Evolutionary conservation across 257 asterid genomes (phyloP), one percentile per base, ranked within the genome.

Genomic region (Forsythia viridissima): DNA sequence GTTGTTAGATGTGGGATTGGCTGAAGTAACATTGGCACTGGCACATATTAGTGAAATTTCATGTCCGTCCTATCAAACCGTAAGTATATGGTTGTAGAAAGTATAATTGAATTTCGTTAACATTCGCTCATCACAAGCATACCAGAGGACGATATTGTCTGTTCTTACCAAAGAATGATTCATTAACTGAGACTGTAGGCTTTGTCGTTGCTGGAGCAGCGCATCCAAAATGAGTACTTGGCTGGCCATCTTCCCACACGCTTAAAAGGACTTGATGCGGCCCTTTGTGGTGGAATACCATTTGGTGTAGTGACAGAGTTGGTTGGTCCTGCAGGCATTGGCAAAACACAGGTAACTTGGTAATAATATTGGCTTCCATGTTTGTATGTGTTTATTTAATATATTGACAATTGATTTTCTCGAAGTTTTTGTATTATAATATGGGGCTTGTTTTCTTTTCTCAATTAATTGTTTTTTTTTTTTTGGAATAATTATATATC

Each of bases 281-380:
- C 93, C 38, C 86, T 93, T 42, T 92, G 91, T 75, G 98, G 98
- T 46, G 98, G 98, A 81, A 86, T 93, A 81, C 98, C 97, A 57
- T 93, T 92, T 88, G 98, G 97, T 3, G 89, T 92, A 38, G 91
- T 93, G 43, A 93, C 98, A 61, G 97, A 93, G 87, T 75, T 93
- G 79, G 98, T 93, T 74, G 98, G 98, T 79, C 98, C 98, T 51
- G 92, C 98, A 13, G 98, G 98, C 77, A 90, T 93, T 57, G 98
- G 98, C 77, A 93, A 92, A 89, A 93, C 97, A 72, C 98, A 92
- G 88, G 98, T 88, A 83, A 37, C 15, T 73, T 57, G 42, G 65
- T 63, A 37, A 59, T 24, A 30, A 63, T 21, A 63, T 63, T 30
- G 70, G 40, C 39, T 21, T 63, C 70, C 38, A 21, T 34, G n/a